Evolutionary conservation across 495 filamentous ascomycete species (phyloP), one percentile per base, ranked within the genome.

Genomic region (Penicillium riverlandense): DNA sequence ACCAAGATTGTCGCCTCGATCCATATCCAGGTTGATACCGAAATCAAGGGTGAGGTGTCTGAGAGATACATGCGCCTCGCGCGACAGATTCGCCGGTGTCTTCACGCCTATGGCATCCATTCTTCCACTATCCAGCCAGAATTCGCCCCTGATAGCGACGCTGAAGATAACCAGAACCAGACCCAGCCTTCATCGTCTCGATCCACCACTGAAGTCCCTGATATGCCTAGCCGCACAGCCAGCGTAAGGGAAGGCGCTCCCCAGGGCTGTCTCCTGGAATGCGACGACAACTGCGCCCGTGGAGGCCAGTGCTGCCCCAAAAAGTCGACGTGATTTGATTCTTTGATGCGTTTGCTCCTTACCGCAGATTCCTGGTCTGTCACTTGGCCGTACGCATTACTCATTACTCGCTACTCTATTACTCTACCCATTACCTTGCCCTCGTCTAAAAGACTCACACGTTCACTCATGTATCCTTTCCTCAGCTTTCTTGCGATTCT

Each of bases 81-180:
- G 8, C 77, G 75, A 38, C 79, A 79, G 45, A 83, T 94, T 12
- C 73, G 90, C 11, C 79, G 77, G 34, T 98, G 92, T 60, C 77
- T 98, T n/a, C 92, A 97, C 57, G 92, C 81, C n/a, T 95, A 95
- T 52, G 92, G 92, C 11, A 96, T 98, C 48, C 92, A 97, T 66
- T 92, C 86, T 12, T 89, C 88, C 4, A 98, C 92, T 7, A 96
- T 98, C 49, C 92, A 98, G 66, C 94, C 94, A 2, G 92, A 98
- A 59, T 98, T 92, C 61, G 85, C 83, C 50, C 70, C 79, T 1
- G 73, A 78, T 35, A 65, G 63, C 29, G 71, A 74, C 11, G 70
- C 74, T 37, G 84, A 82, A 53, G 65, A 74, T n/a, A 65, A 52
- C 34, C 47, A 45, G 15, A 46, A 43, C 32, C 52, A n/a, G n/a